Base-by-base conservation (phyloP, 1,139 yeast genomes). In the Groenewaldozyma auringiensis region DNA sequence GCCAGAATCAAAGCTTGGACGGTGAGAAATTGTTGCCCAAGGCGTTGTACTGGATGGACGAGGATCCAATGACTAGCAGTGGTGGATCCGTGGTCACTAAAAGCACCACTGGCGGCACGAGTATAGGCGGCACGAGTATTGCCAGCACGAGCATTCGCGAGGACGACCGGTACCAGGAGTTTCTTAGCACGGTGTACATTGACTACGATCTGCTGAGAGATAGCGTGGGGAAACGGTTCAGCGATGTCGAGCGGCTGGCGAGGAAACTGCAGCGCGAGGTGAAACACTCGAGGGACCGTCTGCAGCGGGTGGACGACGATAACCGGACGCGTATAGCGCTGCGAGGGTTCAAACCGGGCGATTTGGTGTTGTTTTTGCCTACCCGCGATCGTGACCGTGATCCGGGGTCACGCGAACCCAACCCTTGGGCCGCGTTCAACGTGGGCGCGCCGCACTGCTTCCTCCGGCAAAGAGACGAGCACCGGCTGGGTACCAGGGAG, bases 161-260 rank as follows among this genome's bases (percentile, higher is more conserved):
- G n/a, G 64, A 61, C 27, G 58, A 54, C 35, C 44, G 53, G 40
- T 63, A 54, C 47, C 50, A 58, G 22, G 50, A 49, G 31, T 65
- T 60, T 49, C 47, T 63, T 36, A 60, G 58, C 41, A 63, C 61
- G 39, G 63, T 70, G 11, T 65, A 64, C 38, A 62, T 75, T 31
- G 75, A 79, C 50, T 69, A 69, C 49, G 74, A 71, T 34, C 68
- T 82, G 47, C 79, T 83, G 57, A 72, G 80, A 43, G 74, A 75
- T 42, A 81, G 88, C 1, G 80, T 88, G 2, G 72, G 81, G 31
- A 81, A 83, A 58, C 71, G 98, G 50, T 88, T 92, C 59, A 78
- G 77, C 49, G 97, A 89, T 60, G 94, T 89, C 43, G 97, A 92
- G 62, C 80, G 83, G n/a, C 72, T 88, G 55, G 97, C 97, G 1